These are phyloP conservation scores for Candida hungchunana DNA, from an alignment of 805 yeast genomes.

Conservation along the genomic window DNA sequence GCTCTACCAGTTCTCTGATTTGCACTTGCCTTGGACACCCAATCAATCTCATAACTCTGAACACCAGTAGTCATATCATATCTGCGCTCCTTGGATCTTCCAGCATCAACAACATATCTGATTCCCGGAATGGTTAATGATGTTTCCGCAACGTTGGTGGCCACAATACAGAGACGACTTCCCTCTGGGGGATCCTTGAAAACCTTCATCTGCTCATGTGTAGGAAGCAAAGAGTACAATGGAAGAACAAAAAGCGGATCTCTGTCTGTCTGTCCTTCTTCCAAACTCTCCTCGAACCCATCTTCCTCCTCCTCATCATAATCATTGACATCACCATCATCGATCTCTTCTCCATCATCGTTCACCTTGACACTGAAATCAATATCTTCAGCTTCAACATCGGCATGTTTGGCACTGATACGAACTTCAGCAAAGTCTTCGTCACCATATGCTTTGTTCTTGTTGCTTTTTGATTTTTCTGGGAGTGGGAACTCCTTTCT, in stretches of 20 bases:
- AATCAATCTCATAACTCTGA: slow-evolving; percentile 84
- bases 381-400: slow-evolving; percentile 82
- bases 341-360: slow-evolving; percentile 32
- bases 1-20: slow-evolving; percentile 96
- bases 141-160: slow-evolving; percentile 98
- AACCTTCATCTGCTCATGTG: slow-evolving; percentile 90
- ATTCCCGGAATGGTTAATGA: slow-evolving; percentile 95
- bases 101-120: slow-evolving; percentile 91
- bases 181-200: slow-evolving; percentile 84
- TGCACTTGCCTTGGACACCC: slow-evolving; percentile 95
- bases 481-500: slow-evolving; percentile 63
- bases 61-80: slow-evolving; percentile 83
- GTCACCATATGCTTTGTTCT: slow-evolving; percentile 25
- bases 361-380: slow-evolving; percentile 55
- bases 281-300: slow-evolving; percentile 64
- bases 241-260: slow-evolving; percentile 92
- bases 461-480: slow-evolving; percentile 26
- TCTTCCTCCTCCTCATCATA: slow-evolving; percentile 46
- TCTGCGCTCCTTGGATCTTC: slow-evolving; percentile 85
- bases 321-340: slow-evolving; percentile 34
- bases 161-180: slow-evolving; percentile 83
- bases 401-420: slow-evolving; percentile 56
- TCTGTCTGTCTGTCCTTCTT: slow-evolving; percentile 61
- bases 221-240: slow-evolving; percentile 87
- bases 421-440: slow-evolving; percentile 40